A percentile compares a stretch with the other conserved stretches of the same genome.
Conservation (phyloP, 768 basidiomycete species). For the Rhodosporidiobolus sp. region DNA sequence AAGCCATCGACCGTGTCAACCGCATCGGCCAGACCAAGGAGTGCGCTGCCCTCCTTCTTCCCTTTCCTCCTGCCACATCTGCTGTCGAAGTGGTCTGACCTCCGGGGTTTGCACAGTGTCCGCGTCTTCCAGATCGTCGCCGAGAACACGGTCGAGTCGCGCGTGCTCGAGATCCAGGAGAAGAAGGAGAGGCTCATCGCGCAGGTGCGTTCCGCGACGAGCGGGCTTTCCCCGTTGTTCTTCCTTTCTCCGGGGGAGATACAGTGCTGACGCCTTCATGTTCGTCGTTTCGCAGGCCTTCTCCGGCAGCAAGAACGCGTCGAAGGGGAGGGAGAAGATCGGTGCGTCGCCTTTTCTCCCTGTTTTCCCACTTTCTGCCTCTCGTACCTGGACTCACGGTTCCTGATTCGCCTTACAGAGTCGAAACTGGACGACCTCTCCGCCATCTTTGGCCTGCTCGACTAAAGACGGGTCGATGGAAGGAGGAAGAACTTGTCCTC, state of each 20-base stretch:
- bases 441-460: constrained; percentile 16
- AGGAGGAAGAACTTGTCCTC: too few relatives aligned
- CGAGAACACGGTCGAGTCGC: constrained; percentile 42
- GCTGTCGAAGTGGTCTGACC: not conserved
- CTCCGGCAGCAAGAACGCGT: constrained; percentile 23
- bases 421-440: constrained; percentile 24
- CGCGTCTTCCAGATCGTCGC: constrained; percentile 42
- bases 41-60: too few relatives aligned
- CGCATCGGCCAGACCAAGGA: constrained; percentile 42
- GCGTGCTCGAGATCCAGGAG: constrained; percentile 43
- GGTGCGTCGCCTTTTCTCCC: constrained; percentile 11
- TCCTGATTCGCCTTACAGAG: not conserved
- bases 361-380: not conserved
- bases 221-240: not conserved
- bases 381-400: not conserved
- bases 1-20: constrained; percentile 45
- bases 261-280: not conserved
- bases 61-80: not conserved
- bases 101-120: not conserved
- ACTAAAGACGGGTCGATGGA: not conserved
- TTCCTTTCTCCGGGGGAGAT: rapidly evolving
- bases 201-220: constrained; percentile 24
- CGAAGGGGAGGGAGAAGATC: constrained; percentile 23
- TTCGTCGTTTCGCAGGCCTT: constrained; percentile 1
- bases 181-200: constrained; percentile 41